Evolutionary conservation across 352 stramenopile species (phyloP), one percentile per base, ranked within the genome.

Genomic region (Phytophthora crassamura): DNA sequence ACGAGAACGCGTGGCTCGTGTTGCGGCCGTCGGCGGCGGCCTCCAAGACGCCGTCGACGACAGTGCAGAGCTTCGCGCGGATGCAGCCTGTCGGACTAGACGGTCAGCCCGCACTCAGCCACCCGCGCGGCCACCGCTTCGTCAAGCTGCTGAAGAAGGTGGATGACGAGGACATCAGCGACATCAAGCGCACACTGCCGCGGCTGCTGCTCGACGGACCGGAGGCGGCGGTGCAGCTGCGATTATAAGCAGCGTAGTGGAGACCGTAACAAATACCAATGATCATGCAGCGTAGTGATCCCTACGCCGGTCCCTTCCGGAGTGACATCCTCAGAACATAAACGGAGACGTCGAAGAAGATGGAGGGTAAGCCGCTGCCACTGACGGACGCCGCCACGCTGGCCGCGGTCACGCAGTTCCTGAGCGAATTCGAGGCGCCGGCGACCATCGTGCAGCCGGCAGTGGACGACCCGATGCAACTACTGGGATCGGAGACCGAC

Each of bases 1-100:
- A 88, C 38, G 76, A 88, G 30, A 82, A 72, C 4, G 78, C 67
- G 22, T 88, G 79, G 79, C 34, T 67, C 22, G 50, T 50, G 41
- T 20, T 67, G 32, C 59, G 59, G 9, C 42, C 59, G 28, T 59
- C 57, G 25, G 9, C 28, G 22, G 25, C 1, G 8, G 32, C 10
- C 34, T 25, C 22, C 22, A 25, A n/a, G n/a, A n/a, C n/a, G n/a
- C n/a, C 12, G 10, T 25, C 33, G 15, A 62, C 59, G 25, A 46
- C 9, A 8, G 14, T 55, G 34, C 34, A 62, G 28, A 55, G 25
- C 50, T 67, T 39, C 36, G 4, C 50, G 5, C 41, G 49, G 9
- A 5, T 51, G 16, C 45, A 67, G 8, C 34, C 30, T 15, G 36
- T 43, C 33, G 12, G 42, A 5, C 11, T 67, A 3, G 39, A 66